Conservation (phyloP, 352 stramenopile species). For the Phytophthora sp. region DNA sequence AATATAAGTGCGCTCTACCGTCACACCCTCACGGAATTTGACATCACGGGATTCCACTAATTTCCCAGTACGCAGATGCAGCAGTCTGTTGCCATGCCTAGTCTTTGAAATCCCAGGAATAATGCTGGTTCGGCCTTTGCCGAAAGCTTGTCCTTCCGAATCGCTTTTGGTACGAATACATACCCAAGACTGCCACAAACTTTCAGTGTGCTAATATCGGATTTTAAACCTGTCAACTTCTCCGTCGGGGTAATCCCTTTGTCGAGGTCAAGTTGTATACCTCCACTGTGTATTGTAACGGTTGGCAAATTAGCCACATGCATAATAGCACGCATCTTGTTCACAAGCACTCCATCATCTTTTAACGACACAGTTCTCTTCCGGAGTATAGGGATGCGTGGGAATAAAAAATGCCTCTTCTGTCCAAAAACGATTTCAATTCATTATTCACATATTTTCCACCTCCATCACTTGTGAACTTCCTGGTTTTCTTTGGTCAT, state of each 20-base stretch:
- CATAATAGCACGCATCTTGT: neutral
- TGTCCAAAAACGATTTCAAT: neutral
- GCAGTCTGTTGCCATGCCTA: neutral
- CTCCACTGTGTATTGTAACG: neutral
- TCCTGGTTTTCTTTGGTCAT: neutral
- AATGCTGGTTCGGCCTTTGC: slow-evolving; percentile 8
- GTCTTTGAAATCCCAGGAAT: neutral
- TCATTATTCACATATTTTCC: slow-evolving; percentile 1
- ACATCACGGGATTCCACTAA: slow-evolving; percentile 3
- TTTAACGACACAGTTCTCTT: slow-evolving; percentile 9
- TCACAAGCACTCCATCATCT: neutral
- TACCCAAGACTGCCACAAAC: slow-evolving; percentile 8
- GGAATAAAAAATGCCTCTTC: neutral
- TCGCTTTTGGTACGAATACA: slow-evolving; percentile 1
- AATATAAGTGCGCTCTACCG: neutral
- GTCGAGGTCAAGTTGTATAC: neutral
- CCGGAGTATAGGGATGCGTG: neutral
- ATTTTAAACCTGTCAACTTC: neutral
- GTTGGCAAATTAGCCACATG: neutral
- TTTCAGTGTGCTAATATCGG: neutral
- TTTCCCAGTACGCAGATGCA: slow-evolving; percentile 10
- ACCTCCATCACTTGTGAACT: slow-evolving; percentile 6
- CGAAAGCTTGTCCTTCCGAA: slow-evolving; percentile 8
- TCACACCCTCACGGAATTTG: slow-evolving; percentile 13
- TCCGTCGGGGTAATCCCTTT: neutral